Conservation (phyloP, 2,329 filamentous ascomycete species). For the Penicillium sp. region DNA sequence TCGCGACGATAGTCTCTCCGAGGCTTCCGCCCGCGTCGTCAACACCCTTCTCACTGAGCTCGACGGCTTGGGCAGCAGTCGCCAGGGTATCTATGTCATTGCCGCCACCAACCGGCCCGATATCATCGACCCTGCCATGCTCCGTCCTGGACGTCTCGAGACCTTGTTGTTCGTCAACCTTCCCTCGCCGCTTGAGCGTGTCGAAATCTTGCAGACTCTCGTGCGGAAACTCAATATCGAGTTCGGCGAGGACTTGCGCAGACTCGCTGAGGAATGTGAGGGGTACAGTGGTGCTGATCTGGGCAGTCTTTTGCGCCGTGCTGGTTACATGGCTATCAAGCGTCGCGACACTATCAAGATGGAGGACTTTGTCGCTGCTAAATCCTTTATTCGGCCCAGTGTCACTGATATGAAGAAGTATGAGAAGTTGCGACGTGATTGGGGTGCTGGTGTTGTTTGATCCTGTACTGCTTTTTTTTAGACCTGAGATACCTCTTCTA, state of each 20-base stretch:
- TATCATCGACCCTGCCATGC: slow-evolving; percentile 93
- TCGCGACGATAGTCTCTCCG: slow-evolving; percentile 71
- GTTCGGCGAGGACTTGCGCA: slow-evolving; percentile 53
- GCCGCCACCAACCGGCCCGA: slow-evolving; percentile 93
- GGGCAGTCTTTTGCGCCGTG: slow-evolving; percentile 55
- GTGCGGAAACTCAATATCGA: slow-evolving; percentile 50
- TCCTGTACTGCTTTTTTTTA: not conserved
- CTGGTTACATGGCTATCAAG: slow-evolving; percentile 55
- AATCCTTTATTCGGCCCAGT: slow-evolving; percentile 43
- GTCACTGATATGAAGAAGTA: slow-evolving; percentile 57
- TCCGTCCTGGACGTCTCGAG: slow-evolving; percentile 83
- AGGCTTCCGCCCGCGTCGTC: slow-evolving; percentile 82
- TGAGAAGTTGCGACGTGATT: slow-evolving; percentile 50
- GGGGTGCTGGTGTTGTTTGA: slow-evolving; percentile 39
- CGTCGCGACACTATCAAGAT: slow-evolving; percentile 46
- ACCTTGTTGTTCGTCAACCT: slow-evolving; percentile 86
- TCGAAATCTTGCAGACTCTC: slow-evolving; percentile 74
- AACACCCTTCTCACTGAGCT: slow-evolving; percentile 93
- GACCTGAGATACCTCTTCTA: not conserved
- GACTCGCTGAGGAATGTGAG: slow-evolving; percentile 66
- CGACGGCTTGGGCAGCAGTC: slow-evolving; percentile 69
- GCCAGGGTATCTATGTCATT: slow-evolving; percentile 86
- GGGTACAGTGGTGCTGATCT: slow-evolving; percentile 72
- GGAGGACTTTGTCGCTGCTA: slow-evolving; percentile 42
- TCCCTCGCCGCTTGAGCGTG: slow-evolving; percentile 71